phyloP scores from a whole-genome alignment of 768 basidiomycete species.

The Coprinopsis marcescibilis region DNA sequence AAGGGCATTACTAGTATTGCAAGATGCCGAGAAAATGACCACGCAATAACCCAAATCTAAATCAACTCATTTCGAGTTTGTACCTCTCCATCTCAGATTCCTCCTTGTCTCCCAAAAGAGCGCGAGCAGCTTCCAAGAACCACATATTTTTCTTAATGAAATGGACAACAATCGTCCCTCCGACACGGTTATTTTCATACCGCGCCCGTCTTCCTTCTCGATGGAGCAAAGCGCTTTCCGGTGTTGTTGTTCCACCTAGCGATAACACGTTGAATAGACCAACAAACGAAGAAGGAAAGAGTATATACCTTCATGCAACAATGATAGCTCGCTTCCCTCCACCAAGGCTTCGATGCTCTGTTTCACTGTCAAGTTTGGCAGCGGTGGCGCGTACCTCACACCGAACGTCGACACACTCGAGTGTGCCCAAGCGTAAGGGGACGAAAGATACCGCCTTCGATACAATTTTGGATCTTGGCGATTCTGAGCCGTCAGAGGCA shows the following conservation, averaged over 20 bases:
- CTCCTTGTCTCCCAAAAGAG: conserved; percentile 77
- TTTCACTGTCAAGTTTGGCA: conserved; percentile 53
- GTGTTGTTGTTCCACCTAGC: conserved; percentile 52
- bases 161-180: conserved; percentile 94
- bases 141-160: conserved; percentile 97
- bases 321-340: conserved; percentile 85
- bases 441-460: conserved; percentile 27
- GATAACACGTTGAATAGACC: conserved; percentile 6
- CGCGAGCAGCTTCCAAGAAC: conserved; percentile 91
- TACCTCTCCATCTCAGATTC: conserved; percentile 35
- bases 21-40: too few species aligned
- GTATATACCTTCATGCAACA: conserved; percentile 52
- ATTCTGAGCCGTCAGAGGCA: conserved; percentile 17
- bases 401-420: conserved; percentile 88
- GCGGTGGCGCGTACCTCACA: conserved; percentile 63
- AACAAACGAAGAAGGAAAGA: background rate
- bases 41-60: background rate
- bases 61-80: background rate
- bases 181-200: conserved; percentile 67
- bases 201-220: conserved; percentile 65
- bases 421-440: conserved; percentile 62
- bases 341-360: conserved; percentile 89
- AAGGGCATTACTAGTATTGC: too few species aligned
- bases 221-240: conserved; percentile 61
- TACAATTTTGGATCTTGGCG: background rate